Base-by-base conservation (phyloP, 2,329 filamentous ascomycete genomes). In the Fusarium sp. region DNA sequence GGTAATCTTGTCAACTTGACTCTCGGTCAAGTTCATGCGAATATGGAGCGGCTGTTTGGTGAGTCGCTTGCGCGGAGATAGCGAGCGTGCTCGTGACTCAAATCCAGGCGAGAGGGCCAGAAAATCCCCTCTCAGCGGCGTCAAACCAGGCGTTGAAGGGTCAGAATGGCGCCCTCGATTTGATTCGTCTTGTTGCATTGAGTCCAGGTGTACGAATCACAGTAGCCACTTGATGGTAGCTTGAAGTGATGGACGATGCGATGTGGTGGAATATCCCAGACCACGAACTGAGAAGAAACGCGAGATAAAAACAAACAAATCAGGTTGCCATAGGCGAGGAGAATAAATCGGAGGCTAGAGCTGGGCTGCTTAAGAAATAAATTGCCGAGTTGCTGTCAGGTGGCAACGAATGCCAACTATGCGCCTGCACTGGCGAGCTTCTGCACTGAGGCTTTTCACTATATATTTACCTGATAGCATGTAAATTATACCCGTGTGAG, bases 21-120 rank as follows among this genome's bases (percentile, higher is more conserved):
- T 80, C 45, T 85, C 82, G 6, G 83, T 86, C 56, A 86, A 67
- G 63, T 84, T 84, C 69, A 86, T 78, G 24, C 83, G 82, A 31
- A 86, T 80, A 39, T 83, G 80, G 21, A 86, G 75, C 4, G 80
- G 80, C 44, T 82, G 79, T 21, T 80, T 77, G 19, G 69, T 56
- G 21, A 72, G 70, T 3, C 77, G 75, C 53, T 80, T 78, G 39
- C 72, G 76, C 6, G 77, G 79, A 6, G 83, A 81, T 3, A 76
- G 73, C 3, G 80, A 80, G 19, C 75, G 76, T 39, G 80, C 73
- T 51, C 78, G 74, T 14, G 69, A 64, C 33, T 63, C 61, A 7
- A 62, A 56, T 17, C 47, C 54, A 17, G 59, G 45, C 15, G 81
- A 79, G 5, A 80, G 64, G 7, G 78, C 73, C n/a, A 82, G 75